phyloP scores from a whole-genome alignment of 2,329 filamentous ascomycete species.

The Hysterium pulicare region DNA sequence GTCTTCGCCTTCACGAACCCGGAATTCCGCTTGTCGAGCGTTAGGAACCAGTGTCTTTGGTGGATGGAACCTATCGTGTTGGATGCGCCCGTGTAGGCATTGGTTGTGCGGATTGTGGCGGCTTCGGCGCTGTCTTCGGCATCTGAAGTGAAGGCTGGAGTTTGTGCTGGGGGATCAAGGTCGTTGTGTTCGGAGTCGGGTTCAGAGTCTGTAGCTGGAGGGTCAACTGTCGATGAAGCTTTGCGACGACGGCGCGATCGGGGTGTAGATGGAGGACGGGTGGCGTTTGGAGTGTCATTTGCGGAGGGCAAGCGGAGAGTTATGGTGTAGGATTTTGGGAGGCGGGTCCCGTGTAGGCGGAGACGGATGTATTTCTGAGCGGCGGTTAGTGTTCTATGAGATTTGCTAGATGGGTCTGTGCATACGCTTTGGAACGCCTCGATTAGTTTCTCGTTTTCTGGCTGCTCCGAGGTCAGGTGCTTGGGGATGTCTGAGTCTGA shows the following conservation, averaged over 20 bases:
- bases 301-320: constrained; percentile 36
- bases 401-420: neutral
- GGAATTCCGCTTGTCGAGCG: constrained; percentile 57
- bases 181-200: constrained; percentile 6
- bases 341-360: constrained; percentile 38
- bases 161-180: neutral
- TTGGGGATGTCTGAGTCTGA: constrained; percentile 1
- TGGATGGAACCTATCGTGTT: constrained; percentile 67
- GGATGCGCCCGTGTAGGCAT: constrained; percentile 63
- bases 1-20: constrained; percentile 51
- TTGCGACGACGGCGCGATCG: constrained; percentile 11
- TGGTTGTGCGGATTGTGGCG: constrained; percentile 50
- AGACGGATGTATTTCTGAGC: constrained; percentile 37
- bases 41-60: constrained; percentile 65
- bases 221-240: constrained; percentile 1
- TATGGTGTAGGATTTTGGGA: constrained; percentile 43
- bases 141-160: constrained; percentile 15
- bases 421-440: constrained; percentile 33
- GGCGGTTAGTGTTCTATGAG: neutral
- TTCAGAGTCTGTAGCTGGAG: constrained; percentile 9
- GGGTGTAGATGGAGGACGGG: constrained; percentile 19
- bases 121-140: constrained; percentile 44
- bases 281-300: constrained; percentile 28
- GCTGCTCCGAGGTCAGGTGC: neutral
- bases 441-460: constrained; percentile 37